phyloP scores from a whole-genome alignment of 805 yeast genomes.

The Maudiozyma saulgeensis region DNA sequence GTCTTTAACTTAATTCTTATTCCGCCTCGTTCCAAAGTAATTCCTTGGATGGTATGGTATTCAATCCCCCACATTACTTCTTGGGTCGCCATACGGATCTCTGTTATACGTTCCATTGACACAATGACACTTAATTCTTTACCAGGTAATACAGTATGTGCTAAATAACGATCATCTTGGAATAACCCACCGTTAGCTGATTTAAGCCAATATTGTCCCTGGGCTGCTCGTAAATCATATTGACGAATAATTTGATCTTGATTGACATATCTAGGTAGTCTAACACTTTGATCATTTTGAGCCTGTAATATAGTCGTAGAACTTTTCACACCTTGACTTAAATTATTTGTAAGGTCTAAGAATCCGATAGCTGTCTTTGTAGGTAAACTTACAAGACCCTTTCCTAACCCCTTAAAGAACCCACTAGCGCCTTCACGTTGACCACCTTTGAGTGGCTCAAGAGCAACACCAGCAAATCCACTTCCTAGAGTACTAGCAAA shows the following conservation, averaged over 20 bases:
- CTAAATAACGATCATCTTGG: conserved; percentile 65
- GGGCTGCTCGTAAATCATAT: conserved; percentile 72
- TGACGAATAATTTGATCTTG: conserved; percentile 65
- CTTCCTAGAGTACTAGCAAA: conserved; percentile 78
- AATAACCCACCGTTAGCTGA: conserved; percentile 71
- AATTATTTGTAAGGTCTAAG: conserved; percentile 83
- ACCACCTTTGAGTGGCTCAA: conserved; percentile 87
- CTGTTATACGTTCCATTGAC: conserved; percentile 58
- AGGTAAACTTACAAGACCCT: conserved; percentile 90
- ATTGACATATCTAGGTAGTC: conserved; percentile 72
- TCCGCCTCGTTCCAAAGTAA: conserved; percentile 73
- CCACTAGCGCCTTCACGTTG: conserved; percentile 83
- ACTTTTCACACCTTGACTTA: conserved; percentile 87
- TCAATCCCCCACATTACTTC: conserved; percentile 62
- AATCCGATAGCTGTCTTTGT: conserved; percentile 95
- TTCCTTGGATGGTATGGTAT: conserved; percentile 56
- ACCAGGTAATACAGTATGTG: conserved; percentile 77
- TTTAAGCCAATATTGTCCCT: conserved; percentile 90
- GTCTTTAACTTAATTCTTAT: conserved; percentile 53
- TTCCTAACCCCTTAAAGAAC: conserved; percentile 86
- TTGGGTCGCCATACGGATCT: conserved; percentile 54
- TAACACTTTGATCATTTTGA: conserved; percentile 64
- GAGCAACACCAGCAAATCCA: conserved; percentile 83
- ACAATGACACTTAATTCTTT: conserved; percentile 69
- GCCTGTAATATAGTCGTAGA: conserved; percentile 85